A percentile compares a stretch with the other conserved stretches of the same genome.
These are phyloP conservation scores for Mycena rebaudengoi DNA, from an alignment of 768 basidiomycete genomes.

Conservation along the genomic window DNA sequence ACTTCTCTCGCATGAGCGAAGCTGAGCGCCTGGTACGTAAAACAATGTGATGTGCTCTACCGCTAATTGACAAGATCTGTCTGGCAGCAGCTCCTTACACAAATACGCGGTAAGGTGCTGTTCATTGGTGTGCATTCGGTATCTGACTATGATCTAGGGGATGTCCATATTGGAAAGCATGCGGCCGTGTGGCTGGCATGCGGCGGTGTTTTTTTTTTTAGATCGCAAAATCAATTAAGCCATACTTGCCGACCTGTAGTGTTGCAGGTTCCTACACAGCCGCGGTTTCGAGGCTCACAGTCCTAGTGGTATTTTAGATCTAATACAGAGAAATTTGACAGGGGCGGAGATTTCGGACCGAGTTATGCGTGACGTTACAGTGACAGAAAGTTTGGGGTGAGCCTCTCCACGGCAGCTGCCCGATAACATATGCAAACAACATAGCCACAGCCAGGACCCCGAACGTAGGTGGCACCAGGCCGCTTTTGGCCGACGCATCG, in stretches of 20 bases:
- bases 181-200: not conserved
- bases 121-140: not conserved
- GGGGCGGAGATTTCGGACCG: not conserved
- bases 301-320: too few species aligned
- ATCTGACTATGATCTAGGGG: not conserved
- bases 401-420: too few species aligned
- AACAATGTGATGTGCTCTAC: not conserved
- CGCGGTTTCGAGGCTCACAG: too few species aligned
- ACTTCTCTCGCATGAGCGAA: not conserved
- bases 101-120: conserved; percentile 2
- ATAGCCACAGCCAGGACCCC: not conserved
- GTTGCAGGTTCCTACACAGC: not conserved
- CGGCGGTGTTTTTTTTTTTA: not conserved
- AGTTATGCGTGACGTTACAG: not conserved
- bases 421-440: too few species aligned
- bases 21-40: not conserved
- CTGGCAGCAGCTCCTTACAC: not conserved
- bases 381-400: too few species aligned
- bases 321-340: too few species aligned
- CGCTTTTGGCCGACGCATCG: not conserved
- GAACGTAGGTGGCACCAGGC: not conserved
- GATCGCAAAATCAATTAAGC: too few species aligned
- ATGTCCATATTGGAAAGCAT: not conserved
- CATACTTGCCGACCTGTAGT: too few species aligned
- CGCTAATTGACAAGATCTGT: not conserved